Conservation (phyloP, 495 filamentous ascomycete species). For the Penicillium arizonense region DNA sequence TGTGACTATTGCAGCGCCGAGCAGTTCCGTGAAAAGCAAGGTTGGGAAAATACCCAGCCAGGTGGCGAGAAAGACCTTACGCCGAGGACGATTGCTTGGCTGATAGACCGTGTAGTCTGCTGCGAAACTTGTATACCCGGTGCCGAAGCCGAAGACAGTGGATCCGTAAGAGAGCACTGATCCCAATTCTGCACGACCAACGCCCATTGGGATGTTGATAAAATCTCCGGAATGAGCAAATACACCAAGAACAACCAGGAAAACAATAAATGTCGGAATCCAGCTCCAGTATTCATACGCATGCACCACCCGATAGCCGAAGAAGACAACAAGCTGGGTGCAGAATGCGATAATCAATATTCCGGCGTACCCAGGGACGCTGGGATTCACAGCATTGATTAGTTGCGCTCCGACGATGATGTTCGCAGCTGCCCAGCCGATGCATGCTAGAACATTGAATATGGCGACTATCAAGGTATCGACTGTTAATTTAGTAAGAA, state of each 20-base stretch:
- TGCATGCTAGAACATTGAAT: constrained; percentile 34
- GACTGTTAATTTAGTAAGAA: constrained; percentile 33
- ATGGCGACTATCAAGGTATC: constrained; percentile 52
- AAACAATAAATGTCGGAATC: constrained; percentile 42
- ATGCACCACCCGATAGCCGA: constrained; percentile 52
- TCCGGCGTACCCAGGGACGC: constrained; percentile 45
- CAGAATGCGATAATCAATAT: constrained; percentile 51
- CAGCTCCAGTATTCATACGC: constrained; percentile 55
- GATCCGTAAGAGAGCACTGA: constrained; percentile 17
- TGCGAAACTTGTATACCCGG: constrained; percentile 18
- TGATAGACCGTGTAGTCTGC: constrained; percentile 23
- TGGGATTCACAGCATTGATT: constrained; percentile 21
- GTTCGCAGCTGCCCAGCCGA: constrained; percentile 20
- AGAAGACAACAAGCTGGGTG: constrained; percentile 46
- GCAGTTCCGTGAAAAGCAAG: constrained; percentile 46
- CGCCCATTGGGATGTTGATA: constrained; percentile 33
- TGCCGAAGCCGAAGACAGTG: constrained; percentile 21
- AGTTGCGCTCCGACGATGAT: constrained; percentile 20
- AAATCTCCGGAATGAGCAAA: constrained; percentile 46
- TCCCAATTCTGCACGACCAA: constrained; percentile 42
- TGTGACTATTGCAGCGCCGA: constrained; percentile 54
- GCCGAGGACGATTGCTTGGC: constrained; percentile 16
- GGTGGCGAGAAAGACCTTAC: constrained; percentile 17
- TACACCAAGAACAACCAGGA: constrained; percentile 51
- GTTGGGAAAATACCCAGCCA: constrained; percentile 37